phyloP scores from a whole-genome alignment of 2,329 filamentous ascomycete species.

The Verticillium nonalfalfae region DNA sequence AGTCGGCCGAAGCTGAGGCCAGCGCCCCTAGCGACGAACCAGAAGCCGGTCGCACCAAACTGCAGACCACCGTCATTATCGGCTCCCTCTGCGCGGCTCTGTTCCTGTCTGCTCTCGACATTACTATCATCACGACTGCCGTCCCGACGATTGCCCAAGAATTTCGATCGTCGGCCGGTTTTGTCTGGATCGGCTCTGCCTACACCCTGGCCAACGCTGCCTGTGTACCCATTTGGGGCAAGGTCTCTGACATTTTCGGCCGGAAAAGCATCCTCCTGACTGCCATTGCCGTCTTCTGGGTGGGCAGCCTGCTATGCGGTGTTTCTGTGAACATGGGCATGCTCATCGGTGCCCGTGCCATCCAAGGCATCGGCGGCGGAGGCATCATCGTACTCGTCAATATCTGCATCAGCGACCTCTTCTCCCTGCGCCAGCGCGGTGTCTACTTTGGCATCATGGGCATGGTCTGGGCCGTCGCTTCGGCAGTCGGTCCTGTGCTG shows the following conservation, averaged over 20 bases:
- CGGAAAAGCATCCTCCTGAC: constrained; percentile 45
- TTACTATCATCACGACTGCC: constrained; percentile 55
- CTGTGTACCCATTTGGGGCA: constrained; percentile 64
- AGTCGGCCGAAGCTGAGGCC: neutral
- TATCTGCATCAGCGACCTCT: constrained; percentile 47
- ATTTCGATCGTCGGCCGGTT: constrained; percentile 57
- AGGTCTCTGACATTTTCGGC: constrained; percentile 52
- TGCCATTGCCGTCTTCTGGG: constrained; percentile 42
- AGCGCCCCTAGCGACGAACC: constrained; percentile 11
- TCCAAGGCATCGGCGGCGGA: constrained; percentile 46
- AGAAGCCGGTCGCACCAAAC: constrained; percentile 27
- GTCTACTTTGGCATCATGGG: constrained; percentile 59
- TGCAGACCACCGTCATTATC: constrained; percentile 22
- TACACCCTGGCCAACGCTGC: constrained; percentile 67
- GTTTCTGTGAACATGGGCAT: constrained; percentile 35
- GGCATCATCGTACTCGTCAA: constrained; percentile 47
- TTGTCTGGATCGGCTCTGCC: constrained; percentile 72
- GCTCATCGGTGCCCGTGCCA: constrained; percentile 38
- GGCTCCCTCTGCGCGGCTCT: constrained; percentile 17
- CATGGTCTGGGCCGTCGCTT: constrained; percentile 61
- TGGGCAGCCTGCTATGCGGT: constrained; percentile 43
- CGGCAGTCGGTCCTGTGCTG: constrained; percentile 57
- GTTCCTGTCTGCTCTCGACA: constrained; percentile 40
- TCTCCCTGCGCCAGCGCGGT: constrained; percentile 37
- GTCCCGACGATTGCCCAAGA: constrained; percentile 54